phyloP scores from a whole-genome alignment of 441 rosid genomes.

The Adansonia grandidieri region DNA sequence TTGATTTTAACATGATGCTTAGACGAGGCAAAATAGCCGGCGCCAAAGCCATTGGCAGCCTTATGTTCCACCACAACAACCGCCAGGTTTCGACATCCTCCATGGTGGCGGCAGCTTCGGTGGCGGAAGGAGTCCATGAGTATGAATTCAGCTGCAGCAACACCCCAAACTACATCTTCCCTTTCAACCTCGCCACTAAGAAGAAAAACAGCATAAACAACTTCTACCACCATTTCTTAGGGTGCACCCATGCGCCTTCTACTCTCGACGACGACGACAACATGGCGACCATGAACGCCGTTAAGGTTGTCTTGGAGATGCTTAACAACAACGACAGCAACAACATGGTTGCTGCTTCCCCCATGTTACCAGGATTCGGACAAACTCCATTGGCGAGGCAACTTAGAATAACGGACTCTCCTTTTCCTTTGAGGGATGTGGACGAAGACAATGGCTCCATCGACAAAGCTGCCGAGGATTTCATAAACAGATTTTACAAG shows the following conservation, averaged over 20 bases:
- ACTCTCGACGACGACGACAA: slow-evolving; percentile 61
- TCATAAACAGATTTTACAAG: slow-evolving; percentile 69
- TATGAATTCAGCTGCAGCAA: slow-evolving; percentile 96
- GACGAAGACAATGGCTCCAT: slow-evolving; percentile 55
- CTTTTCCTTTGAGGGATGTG: slow-evolving; percentile 65
- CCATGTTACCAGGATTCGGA: slow-evolving; percentile 74
- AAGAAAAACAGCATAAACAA: slow-evolving; percentile 38
- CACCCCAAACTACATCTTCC: slow-evolving; percentile 63
- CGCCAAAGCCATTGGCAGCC: slow-evolving; percentile 64
- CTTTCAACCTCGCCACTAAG: slow-evolving; percentile 41
- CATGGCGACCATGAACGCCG: slow-evolving; percentile 38
- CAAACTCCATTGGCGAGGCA: slow-evolving; percentile 74
- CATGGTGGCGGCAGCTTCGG: slow-evolving; percentile 1
- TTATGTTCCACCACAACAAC: slow-evolving; percentile 55
- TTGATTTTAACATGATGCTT: slow-evolving; percentile 70
- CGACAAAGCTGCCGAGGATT: slow-evolving; percentile 82
- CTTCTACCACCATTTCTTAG: slow-evolving; percentile 49
- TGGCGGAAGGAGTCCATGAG: slow-evolving; percentile 38
- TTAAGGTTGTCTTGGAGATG: slow-evolving; percentile 60
- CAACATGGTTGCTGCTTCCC: slow-evolving; percentile 46
- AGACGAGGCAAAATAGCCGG: slow-evolving; percentile 77
- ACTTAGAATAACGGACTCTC: slow-evolving; percentile 90
- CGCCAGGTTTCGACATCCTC: slow-evolving; percentile 23
- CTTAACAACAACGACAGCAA: slow-evolving; percentile 43
- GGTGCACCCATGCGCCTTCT: slow-evolving; percentile 63